Base-by-base conservation (phyloP, 768 basidiomycete genomes). In the Pilatotrama ljubarskyi region DNA sequence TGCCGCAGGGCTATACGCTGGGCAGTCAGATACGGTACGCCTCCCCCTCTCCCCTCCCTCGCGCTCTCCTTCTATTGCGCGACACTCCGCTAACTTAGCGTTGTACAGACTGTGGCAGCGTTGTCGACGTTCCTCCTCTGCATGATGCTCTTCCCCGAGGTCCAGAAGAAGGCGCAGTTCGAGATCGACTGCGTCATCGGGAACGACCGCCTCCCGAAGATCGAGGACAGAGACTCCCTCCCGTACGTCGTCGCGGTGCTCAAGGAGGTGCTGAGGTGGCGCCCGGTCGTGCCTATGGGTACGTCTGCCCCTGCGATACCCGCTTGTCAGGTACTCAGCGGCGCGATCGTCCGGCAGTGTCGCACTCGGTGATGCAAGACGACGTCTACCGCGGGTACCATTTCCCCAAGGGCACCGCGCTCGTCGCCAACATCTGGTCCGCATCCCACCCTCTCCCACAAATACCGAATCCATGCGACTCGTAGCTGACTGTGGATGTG, bases 141-240 rank as follows among this genome's bases (percentile, higher is more conserved):
- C 24, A 71, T 76, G 68, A 26, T 69, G 3, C 66, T 70, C 24
- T 49, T 73, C 55, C 75, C 75, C 2, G 68, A 72, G n/a, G 64
- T 69, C 7, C 73, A 75, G 51, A 47, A 24, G 5, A 72, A 67
- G 40, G 66, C 51, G 5, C 68, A 69, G 42, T 66, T 67, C 17
- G 76, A 76, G 55, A 65, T 78, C 35, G 67, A 73, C 35, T 59
- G 46, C 2, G 68, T 76, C n/a, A 56, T 75, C 5, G 76, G 78
- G 2, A 35, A 18, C 2, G 64, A 48, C 18, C 47, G 59, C 1
- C 35, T 61, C 11, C 61, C 65, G 2, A 24, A 1, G 3, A 17
- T 63, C 17, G 58, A 57, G 8, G 65, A 66, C 58, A 3, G 29
- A 18, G 35, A 37, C 4, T 22, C 18, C 6, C 55, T 66, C 18